Base-by-base conservation (phyloP, 2,329 filamentous ascomycete genomes). In the Diaporthe velutina region DNA sequence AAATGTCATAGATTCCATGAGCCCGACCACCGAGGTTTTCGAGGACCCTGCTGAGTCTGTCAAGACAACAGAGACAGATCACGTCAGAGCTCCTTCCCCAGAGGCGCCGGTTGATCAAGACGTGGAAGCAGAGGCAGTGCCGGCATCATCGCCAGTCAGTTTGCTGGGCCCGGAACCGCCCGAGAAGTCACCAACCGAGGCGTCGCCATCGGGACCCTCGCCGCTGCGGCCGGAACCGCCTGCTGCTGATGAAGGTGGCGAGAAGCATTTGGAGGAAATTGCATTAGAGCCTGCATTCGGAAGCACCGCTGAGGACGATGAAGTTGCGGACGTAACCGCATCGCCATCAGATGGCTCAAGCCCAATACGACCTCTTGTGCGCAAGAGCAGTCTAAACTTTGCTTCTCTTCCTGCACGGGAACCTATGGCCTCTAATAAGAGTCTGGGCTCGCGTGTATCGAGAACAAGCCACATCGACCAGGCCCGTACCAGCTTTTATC, bases 311-410 rank as follows among this genome's bases (percentile, higher is more conserved):
- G 74, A 77, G 30, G 74, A 77, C 28, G 76, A 79, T n/a, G 80
- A 84, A 40, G 79, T 82, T 22, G 80, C 82, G 61, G 88, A 90
- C 52, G 90, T 90, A 76, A 84, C 84, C 30, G 86, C 88, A 75
- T 93, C 92, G 4, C 89, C 90, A 22, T 94, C 93, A 2, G 93
- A 94, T 64, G 88, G 86, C 0, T 95, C 94, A 0, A 96, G 93
- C 78, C 94, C 94, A 0, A 91, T 94, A 66, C 90, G 94, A 78
- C 93, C 93, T 2, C 87, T 94, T 40, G 90, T 97, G 78, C 93
- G 96, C 75, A 98, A 98, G 87, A 98, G 96, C 84, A 98, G 96
- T 82, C 89, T 99, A 75, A 98, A 94, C 75, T 98, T 99, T 84
- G 95, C 97, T 50, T 95, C 97, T 25, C 88, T 99, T 17, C 97